Evolutionary conservation across 2,329 filamentous ascomycete genomes (phyloP), one percentile per base, ranked within the genome.

Genomic region (Penicillium sp.): DNA sequence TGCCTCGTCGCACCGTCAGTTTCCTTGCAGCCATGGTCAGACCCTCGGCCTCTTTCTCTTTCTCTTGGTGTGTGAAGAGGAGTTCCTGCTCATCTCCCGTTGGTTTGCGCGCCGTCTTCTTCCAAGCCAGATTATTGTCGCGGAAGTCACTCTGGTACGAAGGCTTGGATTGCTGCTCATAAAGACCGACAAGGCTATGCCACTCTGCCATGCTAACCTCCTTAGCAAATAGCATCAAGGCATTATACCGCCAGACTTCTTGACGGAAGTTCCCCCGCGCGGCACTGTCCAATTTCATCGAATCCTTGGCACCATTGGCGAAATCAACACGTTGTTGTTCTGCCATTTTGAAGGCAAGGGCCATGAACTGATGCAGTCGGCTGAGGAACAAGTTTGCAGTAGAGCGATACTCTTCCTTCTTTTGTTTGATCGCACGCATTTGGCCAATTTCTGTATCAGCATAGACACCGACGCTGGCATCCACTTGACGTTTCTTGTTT

Each of bases 401-500:
- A 14, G 85, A 81, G 54, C 87, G 80, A 68, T 97, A 99, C 69
- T 90, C 88, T 60, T 95, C 89, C 72, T 91, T 94, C 82, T 96
- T 97, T 73, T 97, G 91, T 64, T 91, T 90, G 26, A 99, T 85
- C 38, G 96, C 92, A 52, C 90, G 87, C 93, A 99, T 97, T 63
- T 90, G 88, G 33, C 90, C 82, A 47, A 87, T 76, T 58, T 86
- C 90, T 59, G 88, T 91, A 67, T 91, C 89, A 49, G 83, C 87
- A 64, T 89, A 86, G 12, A 88, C 84, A 5, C 80, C 75, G 50
- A 79, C 65, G 43, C 73, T 75, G 31, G 77, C 71, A 56, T 80
- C 79, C 16, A 76, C 73, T 50, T 75, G 67, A 52, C 83, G 80
- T 58, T 74, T 78, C 67, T 74, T 76, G 71, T 77, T 76, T 66